Evolutionary conservation across 768 basidiomycete species (phyloP).

Genomic region (Wakefieldia striispora): DNA sequence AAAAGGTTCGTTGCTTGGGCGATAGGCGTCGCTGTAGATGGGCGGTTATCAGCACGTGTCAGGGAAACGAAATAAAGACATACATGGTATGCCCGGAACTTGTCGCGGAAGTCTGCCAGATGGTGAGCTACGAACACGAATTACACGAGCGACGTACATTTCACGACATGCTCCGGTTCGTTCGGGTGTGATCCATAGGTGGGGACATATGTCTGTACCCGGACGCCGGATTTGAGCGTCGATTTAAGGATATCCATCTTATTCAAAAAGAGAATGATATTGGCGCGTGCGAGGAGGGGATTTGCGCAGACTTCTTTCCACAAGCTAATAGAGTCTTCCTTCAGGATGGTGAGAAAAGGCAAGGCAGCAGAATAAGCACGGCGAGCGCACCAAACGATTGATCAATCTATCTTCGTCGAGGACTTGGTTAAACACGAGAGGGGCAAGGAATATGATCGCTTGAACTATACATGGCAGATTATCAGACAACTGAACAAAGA

Average conservation of each 20-base stretch:
- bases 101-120: constrained; percentile 61
- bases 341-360: constrained; percentile 1
- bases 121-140: background rate
- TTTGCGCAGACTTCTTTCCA: constrained; percentile 73
- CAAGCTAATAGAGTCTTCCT: constrained; percentile 73
- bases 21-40: constrained; percentile 51
- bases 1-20: constrained; percentile 55
- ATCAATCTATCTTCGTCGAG: constrained; percentile 66
- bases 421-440: constrained; percentile 69
- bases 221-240: constrained; percentile 54
- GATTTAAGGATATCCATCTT: constrained; percentile 65
- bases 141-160: constrained; percentile 44
- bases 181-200: constrained; percentile 60
- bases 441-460: constrained; percentile 82
- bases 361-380: background rate
- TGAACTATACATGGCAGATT: constrained; percentile 47
- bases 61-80: constrained; percentile 16
- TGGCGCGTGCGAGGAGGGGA: constrained; percentile 55
- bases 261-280: constrained; percentile 75
- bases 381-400: constrained; percentile 54
- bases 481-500: background rate
- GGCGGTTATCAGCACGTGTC: constrained; percentile 1
- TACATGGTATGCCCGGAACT: constrained; percentile 63
- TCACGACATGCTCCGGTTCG: constrained; percentile 55
- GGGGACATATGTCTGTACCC: constrained; percentile 58